Conservation (phyloP, 2,329 filamentous ascomycete species). For the Xylariaceae sp. region DNA sequence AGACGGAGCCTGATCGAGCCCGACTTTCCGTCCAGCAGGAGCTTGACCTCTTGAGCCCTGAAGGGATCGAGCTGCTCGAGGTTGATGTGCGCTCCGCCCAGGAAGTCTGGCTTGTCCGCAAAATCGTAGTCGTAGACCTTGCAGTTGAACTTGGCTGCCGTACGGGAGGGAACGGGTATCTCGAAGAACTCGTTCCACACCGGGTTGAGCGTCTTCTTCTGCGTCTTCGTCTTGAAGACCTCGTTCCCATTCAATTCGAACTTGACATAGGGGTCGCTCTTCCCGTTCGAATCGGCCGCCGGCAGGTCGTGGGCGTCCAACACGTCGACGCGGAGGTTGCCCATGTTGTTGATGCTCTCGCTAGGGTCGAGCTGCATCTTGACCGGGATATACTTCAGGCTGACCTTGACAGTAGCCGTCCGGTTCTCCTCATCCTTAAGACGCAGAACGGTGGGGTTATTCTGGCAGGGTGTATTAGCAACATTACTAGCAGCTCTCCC, state of each 20-base stretch:
- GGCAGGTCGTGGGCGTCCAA: constrained; percentile 84
- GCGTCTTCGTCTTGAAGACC: constrained; percentile 88
- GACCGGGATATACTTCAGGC: constrained; percentile 89
- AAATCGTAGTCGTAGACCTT: constrained; percentile 96
- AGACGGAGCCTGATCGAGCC: constrained; percentile 77
- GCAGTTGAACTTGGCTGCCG: constrained; percentile 74
- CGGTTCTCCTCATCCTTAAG: constrained; percentile 74
- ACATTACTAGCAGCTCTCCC: too few species aligned
- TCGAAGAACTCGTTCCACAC: constrained; percentile 97
- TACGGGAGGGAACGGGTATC: constrained; percentile 73
- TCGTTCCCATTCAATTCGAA: constrained; percentile 87
- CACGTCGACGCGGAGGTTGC: constrained; percentile 87
- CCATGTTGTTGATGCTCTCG: constrained; percentile 99
- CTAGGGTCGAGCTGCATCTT: constrained; percentile 90
- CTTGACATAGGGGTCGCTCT: constrained; percentile 94
- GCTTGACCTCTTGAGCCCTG: constrained; percentile 65
- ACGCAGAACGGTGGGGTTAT: constrained; percentile 79
- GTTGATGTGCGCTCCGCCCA: constrained; percentile 73
- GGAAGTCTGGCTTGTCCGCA: constrained; percentile 84
- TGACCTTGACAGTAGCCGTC: constrained; percentile 77
- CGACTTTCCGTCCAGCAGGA: constrained; percentile 82
- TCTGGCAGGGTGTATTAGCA: constrained; percentile 47
- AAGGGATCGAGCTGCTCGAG: constrained; percentile 82
- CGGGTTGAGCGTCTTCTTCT: constrained; percentile 95
- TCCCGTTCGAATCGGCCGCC: constrained; percentile 90